phyloP scores from a whole-genome alignment of 2,329 filamentous ascomycete genomes.

The Fusarium denticulatum region DNA sequence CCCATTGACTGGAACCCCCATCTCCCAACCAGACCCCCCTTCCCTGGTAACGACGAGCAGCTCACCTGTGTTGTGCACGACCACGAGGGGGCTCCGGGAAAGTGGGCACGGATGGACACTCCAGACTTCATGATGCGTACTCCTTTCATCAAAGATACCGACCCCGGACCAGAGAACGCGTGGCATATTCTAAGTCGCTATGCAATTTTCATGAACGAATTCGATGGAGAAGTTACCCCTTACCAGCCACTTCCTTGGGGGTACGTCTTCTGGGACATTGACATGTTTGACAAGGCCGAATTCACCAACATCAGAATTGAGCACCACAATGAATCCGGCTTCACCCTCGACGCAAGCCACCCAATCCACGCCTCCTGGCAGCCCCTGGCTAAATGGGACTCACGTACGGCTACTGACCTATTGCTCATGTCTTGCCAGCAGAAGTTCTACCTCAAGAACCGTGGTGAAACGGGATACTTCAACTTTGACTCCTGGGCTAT shows the following conservation, averaged over 20 bases:
- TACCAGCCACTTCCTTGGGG: neutral
- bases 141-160: slow-evolving; percentile 13
- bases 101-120: neutral
- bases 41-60: neutral
- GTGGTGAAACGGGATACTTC: slow-evolving; percentile 4
- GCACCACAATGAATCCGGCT: neutral
- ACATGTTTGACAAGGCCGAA: neutral
- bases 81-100: neutral
- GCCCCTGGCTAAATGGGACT: neutral
- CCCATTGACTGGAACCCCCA: neutral
- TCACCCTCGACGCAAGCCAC: neutral
- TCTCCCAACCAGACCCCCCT: neutral
- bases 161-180: neutral
- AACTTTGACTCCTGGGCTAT: neutral
- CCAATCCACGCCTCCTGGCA: neutral
- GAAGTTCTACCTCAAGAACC: neutral
- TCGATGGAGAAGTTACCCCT: no score
- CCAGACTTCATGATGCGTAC: slow-evolving; percentile 2
- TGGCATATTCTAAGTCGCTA: neutral
- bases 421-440: neutral
- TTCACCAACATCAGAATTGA: neutral
- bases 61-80: neutral
- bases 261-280: slow-evolving; percentile 22
- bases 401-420: neutral
- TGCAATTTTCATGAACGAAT: neutral